A percentile compares a stretch with the other conserved stretches of the same genome.
Conservation (phyloP, 2,329 filamentous ascomycete species). For the Rutstroemia sp. region DNA sequence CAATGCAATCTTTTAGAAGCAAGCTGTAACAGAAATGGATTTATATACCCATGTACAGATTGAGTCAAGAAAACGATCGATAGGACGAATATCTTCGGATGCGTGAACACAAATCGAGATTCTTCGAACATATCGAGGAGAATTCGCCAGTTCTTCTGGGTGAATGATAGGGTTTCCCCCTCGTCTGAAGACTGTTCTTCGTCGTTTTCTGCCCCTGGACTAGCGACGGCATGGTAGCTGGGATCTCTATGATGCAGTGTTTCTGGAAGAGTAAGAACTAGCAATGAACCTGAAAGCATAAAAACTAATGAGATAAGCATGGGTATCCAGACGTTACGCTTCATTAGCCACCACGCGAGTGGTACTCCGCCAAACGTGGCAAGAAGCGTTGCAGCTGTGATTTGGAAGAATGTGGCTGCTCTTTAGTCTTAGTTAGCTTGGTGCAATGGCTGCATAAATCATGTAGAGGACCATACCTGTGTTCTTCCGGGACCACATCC, state of each 20-base stretch:
- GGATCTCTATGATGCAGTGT: constrained; percentile 9
- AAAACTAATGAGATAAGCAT: constrained; percentile 10
- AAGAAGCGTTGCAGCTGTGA: constrained; percentile 18
- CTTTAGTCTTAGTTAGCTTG: constrained; percentile 14
- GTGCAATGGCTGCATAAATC: not conserved
- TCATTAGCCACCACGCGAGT: constrained; percentile 30
- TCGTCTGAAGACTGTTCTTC: not conserved
- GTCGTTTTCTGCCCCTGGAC: not conserved
- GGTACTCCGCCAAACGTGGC: constrained; percentile 30
- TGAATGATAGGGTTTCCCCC: not conserved
- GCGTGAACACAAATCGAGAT: constrained; percentile 19
- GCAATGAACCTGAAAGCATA: not conserved
- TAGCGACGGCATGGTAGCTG: not conserved
- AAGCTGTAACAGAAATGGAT: constrained; percentile 43
- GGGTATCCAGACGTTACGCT: constrained; percentile 11
- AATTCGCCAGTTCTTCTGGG: not conserved
- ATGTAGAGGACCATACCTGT: constrained; percentile 8
- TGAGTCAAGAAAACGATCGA: constrained; percentile 9
- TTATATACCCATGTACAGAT: not conserved
- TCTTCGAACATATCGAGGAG: constrained; percentile 8
- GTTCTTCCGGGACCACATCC: constrained; percentile 30
- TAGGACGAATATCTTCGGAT: constrained; percentile 7
- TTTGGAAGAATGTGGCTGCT: constrained; percentile 28
- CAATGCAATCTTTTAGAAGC: constrained; percentile 36
- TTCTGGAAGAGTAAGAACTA: constrained; percentile 20